Evolutionary conservation across 768 basidiomycete genomes (phyloP).

Genomic region (Kwoniella shandongensis): DNA sequence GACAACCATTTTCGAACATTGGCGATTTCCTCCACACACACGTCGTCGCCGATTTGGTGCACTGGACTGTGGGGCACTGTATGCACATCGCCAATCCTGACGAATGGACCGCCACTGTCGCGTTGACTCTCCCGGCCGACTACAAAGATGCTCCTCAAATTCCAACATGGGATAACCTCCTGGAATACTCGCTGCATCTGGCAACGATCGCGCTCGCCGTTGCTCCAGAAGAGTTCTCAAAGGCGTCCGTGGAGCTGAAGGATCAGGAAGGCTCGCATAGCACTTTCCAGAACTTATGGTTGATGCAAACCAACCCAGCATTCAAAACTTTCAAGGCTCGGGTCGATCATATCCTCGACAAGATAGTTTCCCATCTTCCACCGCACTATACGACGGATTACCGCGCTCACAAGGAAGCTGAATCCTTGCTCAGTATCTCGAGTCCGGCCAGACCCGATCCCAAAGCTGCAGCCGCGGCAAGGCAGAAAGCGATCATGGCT

Average conservation of each 20-base stretch:
- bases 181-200: slow-evolving; percentile 85
- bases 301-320: slow-evolving; percentile 73
- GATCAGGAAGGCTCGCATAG: slow-evolving; percentile 23
- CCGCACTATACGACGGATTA: slow-evolving; percentile 58
- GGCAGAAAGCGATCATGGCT: slow-evolving; percentile 92
- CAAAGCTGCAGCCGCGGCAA: slow-evolving; percentile 38
- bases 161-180: slow-evolving; percentile 68
- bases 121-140: slow-evolving; percentile 12
- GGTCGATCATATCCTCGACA: slow-evolving; percentile 70
- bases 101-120: slow-evolving; percentile 27
- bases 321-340: slow-evolving; percentile 68
- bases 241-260: slow-evolving; percentile 59
- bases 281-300: slow-evolving; percentile 63
- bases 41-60: slow-evolving; percentile 74
- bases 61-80: slow-evolving; percentile 60
- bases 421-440: slow-evolving; percentile 6
- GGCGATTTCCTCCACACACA: slow-evolving; percentile 67
- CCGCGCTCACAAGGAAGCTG: slow-evolving; percentile 24
- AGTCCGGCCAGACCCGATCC: slow-evolving; percentile 14
- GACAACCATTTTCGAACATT: slow-evolving; percentile 70
- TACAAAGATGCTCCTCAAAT: slow-evolving; percentile 32
- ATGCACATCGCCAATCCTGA: slow-evolving; percentile 31
- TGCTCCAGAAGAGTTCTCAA: slow-evolving; percentile 64
- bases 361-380: slow-evolving; percentile 62
- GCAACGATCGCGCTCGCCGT: slow-evolving; percentile 81